phyloP scores from a whole-genome alignment of 805 yeast species.

The Saccharomyces kudriavzevii region DNA sequence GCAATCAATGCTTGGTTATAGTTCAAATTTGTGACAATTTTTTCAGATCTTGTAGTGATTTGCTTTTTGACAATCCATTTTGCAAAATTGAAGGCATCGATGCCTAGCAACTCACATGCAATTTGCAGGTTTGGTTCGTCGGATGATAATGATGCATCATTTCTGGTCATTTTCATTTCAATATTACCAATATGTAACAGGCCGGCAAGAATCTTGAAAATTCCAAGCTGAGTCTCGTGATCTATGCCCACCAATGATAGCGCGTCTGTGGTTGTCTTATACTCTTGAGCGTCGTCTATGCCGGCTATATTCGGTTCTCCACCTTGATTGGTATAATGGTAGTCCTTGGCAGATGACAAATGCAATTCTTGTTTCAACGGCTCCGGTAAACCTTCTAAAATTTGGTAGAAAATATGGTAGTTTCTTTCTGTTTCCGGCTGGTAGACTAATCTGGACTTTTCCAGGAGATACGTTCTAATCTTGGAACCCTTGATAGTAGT shows the following conservation, averaged over 20 bases:
- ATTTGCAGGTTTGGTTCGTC: slow-evolving; percentile 80
- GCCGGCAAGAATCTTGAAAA: slow-evolving; percentile 79
- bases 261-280: slow-evolving; percentile 66
- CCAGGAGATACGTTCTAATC: slow-evolving; percentile 84
- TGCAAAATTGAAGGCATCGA: slow-evolving; percentile 64
- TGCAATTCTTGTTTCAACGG: slow-evolving; percentile 50
- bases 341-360: slow-evolving; percentile 59
- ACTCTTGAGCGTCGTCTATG: slow-evolving; percentile 77
- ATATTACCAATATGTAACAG: slow-evolving; percentile 90
- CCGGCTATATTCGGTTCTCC: slow-evolving; percentile 64
- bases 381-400: slow-evolving; percentile 60
- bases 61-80: slow-evolving; percentile 93
- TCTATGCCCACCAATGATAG: slow-evolving; percentile 69
- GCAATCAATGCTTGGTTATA: slow-evolving; percentile 84
- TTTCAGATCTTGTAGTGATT: slow-evolving; percentile 86
- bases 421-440: slow-evolving; percentile 87
- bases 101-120: slow-evolving; percentile 79
- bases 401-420: slow-evolving; percentile 89
- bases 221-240: slow-evolving; percentile 48
- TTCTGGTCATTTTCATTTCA: slow-evolving; percentile 75
- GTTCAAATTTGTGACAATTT: slow-evolving; percentile 74
- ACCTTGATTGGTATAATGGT: slow-evolving; percentile 82
- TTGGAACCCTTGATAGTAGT: slow-evolving; percentile 90
- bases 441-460: slow-evolving; percentile 87
- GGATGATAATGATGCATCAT: slow-evolving; percentile 69